phyloP scores from a whole-genome alignment of 768 basidiomycete species.

The Pholiota microspora region DNA sequence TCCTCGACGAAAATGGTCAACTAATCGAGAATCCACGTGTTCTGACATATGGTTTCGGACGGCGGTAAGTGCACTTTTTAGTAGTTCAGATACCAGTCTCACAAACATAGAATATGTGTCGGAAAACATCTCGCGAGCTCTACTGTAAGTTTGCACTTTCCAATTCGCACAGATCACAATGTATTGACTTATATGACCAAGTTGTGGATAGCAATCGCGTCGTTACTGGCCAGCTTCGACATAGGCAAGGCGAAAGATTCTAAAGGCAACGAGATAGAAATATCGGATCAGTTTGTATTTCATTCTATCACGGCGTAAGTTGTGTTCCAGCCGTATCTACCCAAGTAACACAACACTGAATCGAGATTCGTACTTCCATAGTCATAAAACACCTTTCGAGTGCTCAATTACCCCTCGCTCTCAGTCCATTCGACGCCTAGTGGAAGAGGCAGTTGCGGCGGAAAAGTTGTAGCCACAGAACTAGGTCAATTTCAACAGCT shows the following conservation, averaged over 20 bases:
- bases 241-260: neutral
- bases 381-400: no score
- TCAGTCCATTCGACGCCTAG: no score
- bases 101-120: neutral
- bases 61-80: neutral
- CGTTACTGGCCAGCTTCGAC: neutral
- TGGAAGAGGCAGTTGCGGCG: no score
- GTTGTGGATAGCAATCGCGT: neutral
- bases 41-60: slow-evolving; percentile 11
- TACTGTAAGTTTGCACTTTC: neutral
- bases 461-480: no score
- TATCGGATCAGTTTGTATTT: neutral
- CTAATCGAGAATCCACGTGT: slow-evolving; percentile 17
- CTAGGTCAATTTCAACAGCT: no score
- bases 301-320: neutral
- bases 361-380: no score
- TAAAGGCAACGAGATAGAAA: neutral
- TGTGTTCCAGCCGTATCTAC: no score
- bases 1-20: slow-evolving; percentile 19
- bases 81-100: no score
- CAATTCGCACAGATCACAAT: neutral
- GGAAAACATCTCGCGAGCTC: neutral
- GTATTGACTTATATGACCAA: neutral
- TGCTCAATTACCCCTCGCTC: no score
- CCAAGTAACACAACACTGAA: no score